Percentiles rank a stretch among this genome's conserved stretches.
phyloP scores from a whole-genome alignment of 2,329 filamentous ascomycete genomes.

The Xylaria multiplex region DNA sequence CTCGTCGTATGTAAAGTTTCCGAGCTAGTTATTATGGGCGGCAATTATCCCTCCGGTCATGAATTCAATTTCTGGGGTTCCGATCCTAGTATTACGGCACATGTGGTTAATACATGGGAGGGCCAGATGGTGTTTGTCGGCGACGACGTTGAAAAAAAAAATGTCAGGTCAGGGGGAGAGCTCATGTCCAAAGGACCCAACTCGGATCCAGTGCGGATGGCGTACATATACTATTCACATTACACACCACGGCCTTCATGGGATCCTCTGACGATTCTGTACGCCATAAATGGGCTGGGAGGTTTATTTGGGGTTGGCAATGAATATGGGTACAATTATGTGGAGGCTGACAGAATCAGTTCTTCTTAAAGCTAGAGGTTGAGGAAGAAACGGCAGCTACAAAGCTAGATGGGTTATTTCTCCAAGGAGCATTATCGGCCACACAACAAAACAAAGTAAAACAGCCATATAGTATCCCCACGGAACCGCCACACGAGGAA shows the following conservation, averaged over 20 bases:
- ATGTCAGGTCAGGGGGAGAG: conserved; percentile 54
- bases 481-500: neutral
- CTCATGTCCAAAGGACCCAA: conserved; percentile 41
- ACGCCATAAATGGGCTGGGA: conserved; percentile 52
- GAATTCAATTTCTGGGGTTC: conserved; percentile 61
- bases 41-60: conserved; percentile 57
- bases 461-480: neutral
- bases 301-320: conserved; percentile 53
- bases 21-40: conserved; percentile 64
- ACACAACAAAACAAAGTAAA: neutral
- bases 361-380: conserved; percentile 51
- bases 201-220: conserved; percentile 51
- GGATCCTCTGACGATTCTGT: conserved; percentile 56
- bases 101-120: conserved; percentile 59
- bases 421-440: conserved; percentile 30
- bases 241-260: conserved; percentile 50
- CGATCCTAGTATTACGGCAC: conserved; percentile 51
- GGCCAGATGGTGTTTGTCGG: conserved; percentile 56
- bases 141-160: conserved; percentile 55
- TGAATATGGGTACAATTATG: conserved; percentile 53
- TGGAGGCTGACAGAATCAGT: conserved; percentile 55
- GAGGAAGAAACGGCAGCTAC: conserved; percentile 25
- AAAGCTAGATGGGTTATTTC: conserved; percentile 31
- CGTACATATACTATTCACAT: conserved; percentile 56
- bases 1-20: conserved; percentile 58